Evolutionary conservation across 805 yeast species (phyloP).

Genomic region (Teunomyces barrocoloradensis): DNA sequence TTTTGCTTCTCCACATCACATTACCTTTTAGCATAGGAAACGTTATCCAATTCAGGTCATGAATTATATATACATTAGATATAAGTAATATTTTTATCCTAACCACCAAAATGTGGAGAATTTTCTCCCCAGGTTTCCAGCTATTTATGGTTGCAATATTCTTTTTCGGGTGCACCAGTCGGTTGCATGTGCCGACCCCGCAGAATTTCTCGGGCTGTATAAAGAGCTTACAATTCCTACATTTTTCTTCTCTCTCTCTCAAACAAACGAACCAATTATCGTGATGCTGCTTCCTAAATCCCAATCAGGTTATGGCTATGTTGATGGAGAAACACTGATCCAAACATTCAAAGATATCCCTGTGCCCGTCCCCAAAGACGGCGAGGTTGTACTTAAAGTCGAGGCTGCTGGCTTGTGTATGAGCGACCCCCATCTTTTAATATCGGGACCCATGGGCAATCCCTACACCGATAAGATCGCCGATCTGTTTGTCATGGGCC

Average conservation of each 20-base stretch:
- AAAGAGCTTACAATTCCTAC: not conserved
- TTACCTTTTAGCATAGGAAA: conserved; percentile 1
- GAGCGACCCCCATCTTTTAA: conserved; percentile 40
- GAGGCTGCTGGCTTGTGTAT: conserved; percentile 46
- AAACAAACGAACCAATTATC: not conserved
- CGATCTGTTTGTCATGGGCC: conserved; percentile 41
- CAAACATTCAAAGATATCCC: conserved; percentile 27
- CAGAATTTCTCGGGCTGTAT: not conserved
- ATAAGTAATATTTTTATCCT: not conserved
- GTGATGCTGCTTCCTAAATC: not conserved
- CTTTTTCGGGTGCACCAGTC: not conserved
- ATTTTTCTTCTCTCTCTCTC: not conserved
- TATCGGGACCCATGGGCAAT: conserved; percentile 11
- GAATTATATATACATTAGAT: not conserved
- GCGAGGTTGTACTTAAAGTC: conserved; percentile 34
- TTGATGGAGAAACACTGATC: conserved; percentile 23
- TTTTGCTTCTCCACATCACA: not conserved
- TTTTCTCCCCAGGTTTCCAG: no score
- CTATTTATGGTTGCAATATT: no score
- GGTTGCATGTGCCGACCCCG: not conserved
- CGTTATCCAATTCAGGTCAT: not conserved
- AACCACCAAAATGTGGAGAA: no score
- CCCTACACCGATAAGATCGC: conserved; percentile 1
- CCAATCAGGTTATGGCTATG: conserved; percentile 28
- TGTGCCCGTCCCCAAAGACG: conserved; percentile 26